Evolutionary conservation across 495 filamentous ascomycete genomes (phyloP), one percentile per base, ranked within the genome.

Genomic region (Trichoderma virens): DNA sequence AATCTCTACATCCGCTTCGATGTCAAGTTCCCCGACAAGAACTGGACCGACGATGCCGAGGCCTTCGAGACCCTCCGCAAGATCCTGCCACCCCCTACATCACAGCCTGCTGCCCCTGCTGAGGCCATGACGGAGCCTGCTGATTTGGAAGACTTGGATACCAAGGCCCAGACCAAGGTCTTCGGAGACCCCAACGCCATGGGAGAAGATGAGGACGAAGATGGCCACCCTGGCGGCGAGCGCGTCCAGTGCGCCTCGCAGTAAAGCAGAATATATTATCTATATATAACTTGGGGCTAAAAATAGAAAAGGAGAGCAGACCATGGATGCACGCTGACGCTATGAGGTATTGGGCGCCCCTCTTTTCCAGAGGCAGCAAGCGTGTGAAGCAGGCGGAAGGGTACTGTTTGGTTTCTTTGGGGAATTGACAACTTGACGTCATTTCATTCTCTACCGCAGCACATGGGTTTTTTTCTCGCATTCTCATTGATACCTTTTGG

Each of bases 1-100:
- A 99, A 98, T 78, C 85, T 99, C 66, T 99, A 94, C 79, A 90
- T 98, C 72, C 91, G 95, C 75, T 99, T 99, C 81, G 86, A 90
- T 66, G 92, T 99, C 79, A 96, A 95, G 78, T 97, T 99, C 85
- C 94, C 94, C 65, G 82, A 81, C 74, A 83, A 83, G 77, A 75
- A 77, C 73, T 87, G 78, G 81, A 89, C 84, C 61, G 70, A 76
- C 5, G 79, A 85, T 35, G 73, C 78, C 5, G 73, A 75, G 7
- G 79, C 80, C 8, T 88, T 87, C 66, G 82, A 87, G 20, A 78
- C 83, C 7, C 85, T 99, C 30, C 91, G 94, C 68, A 76, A 84
- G 65, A 88, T 97, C 60, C 86, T 99, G 34, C 93, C 94, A 2
- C 75, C 88, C 2, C 86, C 92, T 16, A 72, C 78, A 34, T 67